These are phyloP conservation scores for Populus hybrid DNA, from an alignment of 441 rosid genomes.

Conservation along the genomic window DNA sequence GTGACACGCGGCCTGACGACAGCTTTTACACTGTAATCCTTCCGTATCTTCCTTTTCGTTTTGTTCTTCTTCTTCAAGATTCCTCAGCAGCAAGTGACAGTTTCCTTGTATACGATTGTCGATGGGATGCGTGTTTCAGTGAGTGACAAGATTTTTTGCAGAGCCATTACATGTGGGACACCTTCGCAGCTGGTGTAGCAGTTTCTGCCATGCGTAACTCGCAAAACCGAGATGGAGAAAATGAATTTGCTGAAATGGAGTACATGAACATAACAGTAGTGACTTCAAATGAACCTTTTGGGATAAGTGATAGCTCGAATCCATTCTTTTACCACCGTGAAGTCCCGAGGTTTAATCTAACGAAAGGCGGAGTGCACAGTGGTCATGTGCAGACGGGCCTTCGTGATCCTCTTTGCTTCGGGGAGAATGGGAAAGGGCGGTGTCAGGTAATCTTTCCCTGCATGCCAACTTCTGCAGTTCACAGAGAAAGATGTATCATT, in stretches of 20 bases:
- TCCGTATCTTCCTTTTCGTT: not conserved
- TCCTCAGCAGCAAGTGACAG: not conserved
- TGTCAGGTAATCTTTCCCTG: conserved; percentile 47
- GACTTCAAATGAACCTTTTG: conserved; percentile 75
- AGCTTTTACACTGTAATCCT: conserved; percentile 49
- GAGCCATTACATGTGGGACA: conserved; percentile 88
- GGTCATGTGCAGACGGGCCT: conserved; percentile 77
- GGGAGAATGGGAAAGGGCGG: conserved; percentile 46
- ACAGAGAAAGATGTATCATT: not conserved
- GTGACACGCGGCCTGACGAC: conserved; percentile 58
- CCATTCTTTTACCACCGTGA: conserved; percentile 48
- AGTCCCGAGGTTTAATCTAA: conserved; percentile 51
- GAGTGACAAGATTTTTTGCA: conserved; percentile 19
- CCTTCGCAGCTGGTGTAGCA: conserved; percentile 70
- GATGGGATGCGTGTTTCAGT: not conserved
- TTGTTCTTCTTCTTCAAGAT: not conserved
- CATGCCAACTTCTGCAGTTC: not conserved
- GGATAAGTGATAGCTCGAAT: conserved; percentile 63
- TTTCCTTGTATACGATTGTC: not conserved
- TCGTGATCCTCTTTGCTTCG: conserved; percentile 54
- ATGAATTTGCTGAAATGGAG: conserved; percentile 79
- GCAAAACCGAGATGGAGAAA: conserved; percentile 36
- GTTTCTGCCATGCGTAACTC: conserved; percentile 56
- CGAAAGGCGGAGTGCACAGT: conserved; percentile 57
- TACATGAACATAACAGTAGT: conserved; percentile 71